Base-by-base conservation (phyloP, 2,329 filamentous ascomycete species). In the Epichloe scottii region DNA sequence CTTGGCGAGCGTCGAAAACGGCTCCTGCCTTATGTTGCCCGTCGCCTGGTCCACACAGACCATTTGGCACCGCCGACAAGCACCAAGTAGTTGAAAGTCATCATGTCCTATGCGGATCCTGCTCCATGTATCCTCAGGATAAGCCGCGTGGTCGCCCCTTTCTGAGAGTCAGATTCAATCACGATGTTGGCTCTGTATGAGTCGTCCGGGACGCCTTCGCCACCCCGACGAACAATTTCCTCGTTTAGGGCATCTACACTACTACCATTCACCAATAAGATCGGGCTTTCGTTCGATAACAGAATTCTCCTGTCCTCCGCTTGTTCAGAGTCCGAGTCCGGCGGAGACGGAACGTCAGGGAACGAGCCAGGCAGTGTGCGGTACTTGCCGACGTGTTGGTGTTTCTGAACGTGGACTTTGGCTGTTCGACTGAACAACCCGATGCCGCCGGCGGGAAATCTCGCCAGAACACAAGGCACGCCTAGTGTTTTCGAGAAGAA, bases 41-140 rank as follows among this genome's bases (percentile, higher is more conserved):
- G 85, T 95, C 45, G 81, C 73, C 65, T 96, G 93, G 61, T 98
- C 84, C 44, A 97, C 81, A 63, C 91, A 96, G 10, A 98, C 85
- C 90, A 98, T 97, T 65, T 95, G 89, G 59, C 93, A 98, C 53
- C 93, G 75, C 54, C 89, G 79, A 61, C 93, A 98, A 3, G 86
- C 79, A 0, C 90, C 91, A 4, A 97, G 69, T 60, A 94, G 79
- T 54, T 85, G 74, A 59, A 88, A 86, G 10, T 68, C 66, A 53
- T 83, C 75, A 2, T 65, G 58, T 2, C 85, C 86, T 52, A 96
- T 85, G 8, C 69, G 73, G 40, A 95, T 60, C 15, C 68, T 73
- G 12, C 71, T 72, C 91, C 91, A 97, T 5, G 70, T 65, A 58
- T 97, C 93, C 68, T 97, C 91, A 0, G 77, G 75, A 64, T 93